Conservation (phyloP, 208 protist species). For the Plasmodiophora brassicae region DNA sequence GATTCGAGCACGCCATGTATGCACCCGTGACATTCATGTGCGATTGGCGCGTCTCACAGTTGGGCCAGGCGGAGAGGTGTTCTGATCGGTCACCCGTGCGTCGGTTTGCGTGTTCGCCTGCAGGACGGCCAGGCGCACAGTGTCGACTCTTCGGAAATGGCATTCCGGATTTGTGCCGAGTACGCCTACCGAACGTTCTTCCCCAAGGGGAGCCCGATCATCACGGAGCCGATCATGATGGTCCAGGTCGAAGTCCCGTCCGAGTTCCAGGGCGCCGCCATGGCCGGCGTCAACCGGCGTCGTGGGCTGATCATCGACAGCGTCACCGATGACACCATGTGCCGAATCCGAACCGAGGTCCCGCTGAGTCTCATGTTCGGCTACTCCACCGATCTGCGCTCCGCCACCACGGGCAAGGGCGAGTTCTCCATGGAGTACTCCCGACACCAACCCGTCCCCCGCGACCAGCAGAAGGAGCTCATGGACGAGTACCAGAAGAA, state of each 20-base stretch:
- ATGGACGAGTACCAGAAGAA: conserved; percentile 59
- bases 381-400: conserved; percentile 73
- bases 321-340: conserved; percentile 40
- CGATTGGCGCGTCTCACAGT: too few species aligned
- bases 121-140: conserved; percentile 89
- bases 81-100: conserved; percentile 85
- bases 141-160: conserved; percentile 96
- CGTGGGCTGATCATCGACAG: conserved; percentile 63
- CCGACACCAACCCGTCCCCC: conserved; percentile 51
- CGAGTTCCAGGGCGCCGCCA: conserved; percentile 62
- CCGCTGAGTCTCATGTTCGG: conserved; percentile 78
- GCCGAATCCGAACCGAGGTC: conserved; percentile 61
- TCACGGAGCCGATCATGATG: conserved; percentile 94
- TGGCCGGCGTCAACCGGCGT: conserved; percentile 56
- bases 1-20: conserved; percentile 52
- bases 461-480: conserved; percentile 56
- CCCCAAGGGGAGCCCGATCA: conserved; percentile 72
- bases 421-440: conserved; percentile 80
- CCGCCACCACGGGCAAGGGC: conserved; percentile 66
- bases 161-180: conserved; percentile 88
- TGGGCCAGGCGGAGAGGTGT: conserved; percentile 48
- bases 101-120: conserved; percentile 88
- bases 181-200: conserved; percentile 81
- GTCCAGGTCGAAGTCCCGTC: conserved; percentile 64
- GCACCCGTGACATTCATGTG: too few species aligned